A percentile compares a stretch with the other conserved stretches of the same genome.
These are phyloP conservation scores for Rhodotorula sp. DNA, from an alignment of 1,284 basidiomycete species.

Conservation along the genomic window DNA sequence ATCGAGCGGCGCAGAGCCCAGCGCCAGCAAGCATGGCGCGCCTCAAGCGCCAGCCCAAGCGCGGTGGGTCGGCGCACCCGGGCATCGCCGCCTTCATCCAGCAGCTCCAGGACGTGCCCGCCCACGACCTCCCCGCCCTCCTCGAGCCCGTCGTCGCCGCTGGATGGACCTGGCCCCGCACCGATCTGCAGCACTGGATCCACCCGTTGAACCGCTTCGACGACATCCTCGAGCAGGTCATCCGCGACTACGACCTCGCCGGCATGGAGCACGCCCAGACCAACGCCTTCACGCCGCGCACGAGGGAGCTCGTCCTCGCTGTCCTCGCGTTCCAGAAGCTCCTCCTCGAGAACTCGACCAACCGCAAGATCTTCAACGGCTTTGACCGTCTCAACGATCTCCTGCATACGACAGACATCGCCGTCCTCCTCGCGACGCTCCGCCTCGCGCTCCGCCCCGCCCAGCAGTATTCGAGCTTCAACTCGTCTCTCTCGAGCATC, in stretches of 20 bases:
- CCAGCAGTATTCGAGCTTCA: conserved; percentile 82
- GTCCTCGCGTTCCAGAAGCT: conserved; percentile 86
- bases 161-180: conserved; percentile 90
- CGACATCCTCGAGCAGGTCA: conserved; percentile 75
- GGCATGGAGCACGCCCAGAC: conserved; percentile 68
- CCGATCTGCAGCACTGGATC: conserved; percentile 96
- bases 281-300: conserved; percentile 72
- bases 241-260: conserved; percentile 71
- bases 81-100: conserved; percentile 40
- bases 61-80: conserved; percentile 29
- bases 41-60: conserved; percentile 41
- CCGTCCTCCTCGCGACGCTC: conserved; percentile 79
- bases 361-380: conserved; percentile 92
- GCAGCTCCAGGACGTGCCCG: conserved; percentile 18
- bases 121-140: conserved; percentile 37
- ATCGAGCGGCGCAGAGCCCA: not conserved
- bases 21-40: conserved; percentile 12
- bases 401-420: conserved; percentile 83
- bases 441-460: conserved; percentile 87
- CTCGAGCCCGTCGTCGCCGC: conserved; percentile 25
- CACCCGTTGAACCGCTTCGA: conserved; percentile 95
- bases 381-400: conserved; percentile 93
- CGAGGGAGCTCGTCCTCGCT: conserved; percentile 75
- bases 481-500: conserved; percentile 60
- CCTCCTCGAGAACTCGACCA: conserved; percentile 95